Evolutionary conservation across 2,329 filamentous ascomycete species (phyloP).

Genomic region (Botrytis porri): DNA sequence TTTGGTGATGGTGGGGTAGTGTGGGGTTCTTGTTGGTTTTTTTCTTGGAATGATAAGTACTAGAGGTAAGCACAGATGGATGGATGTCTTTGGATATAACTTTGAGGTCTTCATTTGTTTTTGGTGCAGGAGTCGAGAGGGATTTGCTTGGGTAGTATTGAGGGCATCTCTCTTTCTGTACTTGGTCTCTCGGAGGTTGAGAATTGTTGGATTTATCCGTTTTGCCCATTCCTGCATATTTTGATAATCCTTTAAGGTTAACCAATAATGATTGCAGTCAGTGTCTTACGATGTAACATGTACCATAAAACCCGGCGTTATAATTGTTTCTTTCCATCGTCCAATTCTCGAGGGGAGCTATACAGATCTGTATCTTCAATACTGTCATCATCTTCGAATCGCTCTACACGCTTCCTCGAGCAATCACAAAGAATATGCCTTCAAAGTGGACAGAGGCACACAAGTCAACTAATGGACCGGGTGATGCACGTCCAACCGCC

Average conservation of each 20-base stretch:
- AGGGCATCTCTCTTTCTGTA: neutral
- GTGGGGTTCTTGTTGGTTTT: neutral
- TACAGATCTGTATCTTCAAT: neutral
- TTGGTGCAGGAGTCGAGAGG: neutral
- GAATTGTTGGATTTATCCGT: neutral
- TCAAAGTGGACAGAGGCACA: neutral
- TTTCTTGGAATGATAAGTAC: neutral
- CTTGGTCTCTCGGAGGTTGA: neutral
- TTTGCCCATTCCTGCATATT: neutral
- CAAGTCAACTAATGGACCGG: neutral
- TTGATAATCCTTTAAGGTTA: neutral
- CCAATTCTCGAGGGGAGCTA: neutral
- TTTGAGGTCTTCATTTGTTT: neutral
- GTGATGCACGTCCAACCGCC: neutral
- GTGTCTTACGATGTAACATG: neutral
- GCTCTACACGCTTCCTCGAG: neutral
- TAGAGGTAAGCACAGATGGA: too few species aligned
- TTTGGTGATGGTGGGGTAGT: neutral
- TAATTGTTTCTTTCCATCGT: neutral
- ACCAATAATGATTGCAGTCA: neutral
- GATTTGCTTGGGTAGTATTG: neutral
- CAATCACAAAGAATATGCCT: neutral
- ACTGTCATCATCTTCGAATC: neutral
- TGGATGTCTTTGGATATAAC: neutral
- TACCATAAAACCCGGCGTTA: neutral